A percentile compares a stretch with the other conserved stretches of the same genome.
Conservation (phyloP, 2,329 filamentous ascomycete genomes). For the Grosmannia serpens region DNA sequence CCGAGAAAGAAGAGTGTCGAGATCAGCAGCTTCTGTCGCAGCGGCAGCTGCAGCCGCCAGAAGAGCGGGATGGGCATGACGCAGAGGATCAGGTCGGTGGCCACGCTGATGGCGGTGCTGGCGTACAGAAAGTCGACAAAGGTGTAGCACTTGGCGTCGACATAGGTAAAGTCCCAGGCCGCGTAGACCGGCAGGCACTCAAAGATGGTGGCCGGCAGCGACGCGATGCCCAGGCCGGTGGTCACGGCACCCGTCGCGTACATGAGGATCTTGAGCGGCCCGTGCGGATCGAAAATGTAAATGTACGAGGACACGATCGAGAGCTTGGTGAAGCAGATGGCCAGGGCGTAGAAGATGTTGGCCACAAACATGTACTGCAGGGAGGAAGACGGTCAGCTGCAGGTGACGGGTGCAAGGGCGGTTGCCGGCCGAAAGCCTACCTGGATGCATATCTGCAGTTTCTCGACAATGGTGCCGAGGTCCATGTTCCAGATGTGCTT, state of each 20-base stretch:
- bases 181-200: conserved; percentile 17
- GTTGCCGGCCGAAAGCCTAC: not conserved
- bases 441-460: conserved; percentile 11
- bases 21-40: conserved; percentile 16
- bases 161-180: conserved; percentile 17
- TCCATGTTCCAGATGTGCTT: conserved; percentile 18
- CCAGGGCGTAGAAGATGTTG: conserved; percentile 17
- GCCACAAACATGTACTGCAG: conserved; percentile 16
- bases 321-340: conserved; percentile 18
- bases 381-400: not conserved
- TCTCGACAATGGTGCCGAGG: conserved; percentile 7
- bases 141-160: conserved; percentile 13
- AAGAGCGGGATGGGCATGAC: conserved; percentile 18
- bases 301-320: conserved; percentile 19
- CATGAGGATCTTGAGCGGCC: conserved; percentile 17
- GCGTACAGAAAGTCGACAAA: conserved; percentile 18
- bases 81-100: conserved; percentile 19
- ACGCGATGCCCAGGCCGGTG: conserved; percentile 14
- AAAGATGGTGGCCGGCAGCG: conserved; percentile 17
- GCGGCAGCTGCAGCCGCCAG: conserved; percentile 17
- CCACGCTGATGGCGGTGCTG: conserved; percentile 18
- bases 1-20: conserved; percentile 18
- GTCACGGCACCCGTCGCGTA: conserved; percentile 20
- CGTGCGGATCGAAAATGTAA: conserved; percentile 20
- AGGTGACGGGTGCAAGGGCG: not conserved